A percentile compares a stretch with the other conserved stretches of the same genome.
These are phyloP conservation scores for Syzygium aqueum DNA, from an alignment of 345 rosid genomes.

Conservation along the genomic window DNA sequence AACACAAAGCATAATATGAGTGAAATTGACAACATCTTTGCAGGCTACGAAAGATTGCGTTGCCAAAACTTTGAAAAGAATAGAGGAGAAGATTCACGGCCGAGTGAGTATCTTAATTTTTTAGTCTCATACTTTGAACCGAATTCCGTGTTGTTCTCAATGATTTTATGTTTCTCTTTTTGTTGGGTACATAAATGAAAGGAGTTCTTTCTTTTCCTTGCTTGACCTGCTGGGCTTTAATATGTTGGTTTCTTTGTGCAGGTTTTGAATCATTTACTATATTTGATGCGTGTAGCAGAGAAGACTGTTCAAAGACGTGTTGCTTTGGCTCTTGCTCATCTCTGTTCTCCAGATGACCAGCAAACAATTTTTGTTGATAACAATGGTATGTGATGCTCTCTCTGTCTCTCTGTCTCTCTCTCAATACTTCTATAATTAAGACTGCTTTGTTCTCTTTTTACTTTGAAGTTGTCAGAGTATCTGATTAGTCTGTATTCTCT, in stretches of 20 bases:
- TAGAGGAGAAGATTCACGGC: slow-evolving; percentile 96
- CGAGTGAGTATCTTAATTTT: slow-evolving; percentile 46
- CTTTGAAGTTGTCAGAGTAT: background rate
- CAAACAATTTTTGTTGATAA: slow-evolving; percentile 75
- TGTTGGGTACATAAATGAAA: background rate
- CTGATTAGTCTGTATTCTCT: slow-evolving; percentile 13
- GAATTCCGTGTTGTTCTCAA: background rate
- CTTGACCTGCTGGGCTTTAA: background rate
- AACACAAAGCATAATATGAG: background rate
- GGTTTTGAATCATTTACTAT: slow-evolving; percentile 82
- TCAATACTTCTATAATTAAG: background rate
- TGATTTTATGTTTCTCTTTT: background rate
- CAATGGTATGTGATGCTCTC: slow-evolving; percentile 39
- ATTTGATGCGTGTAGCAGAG: slow-evolving; percentile 81
- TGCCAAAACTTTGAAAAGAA: slow-evolving; percentile 87
- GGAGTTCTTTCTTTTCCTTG: background rate
- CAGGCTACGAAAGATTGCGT: slow-evolving; percentile 99
- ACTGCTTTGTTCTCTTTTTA: background rate
- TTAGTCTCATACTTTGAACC: background rate
- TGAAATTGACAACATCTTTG: slow-evolving; percentile 5
- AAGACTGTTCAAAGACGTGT: slow-evolving; percentile 79
- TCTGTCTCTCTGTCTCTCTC: background rate
- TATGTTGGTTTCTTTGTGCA: slow-evolving; percentile 19
- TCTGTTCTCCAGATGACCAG: slow-evolving; percentile 83
- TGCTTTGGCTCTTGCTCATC: slow-evolving; percentile 95